Percentiles rank a stretch among this genome's conserved stretches.
Conservation (phyloP, 768 basidiomycete species). For the Calocybe cyanea region DNA sequence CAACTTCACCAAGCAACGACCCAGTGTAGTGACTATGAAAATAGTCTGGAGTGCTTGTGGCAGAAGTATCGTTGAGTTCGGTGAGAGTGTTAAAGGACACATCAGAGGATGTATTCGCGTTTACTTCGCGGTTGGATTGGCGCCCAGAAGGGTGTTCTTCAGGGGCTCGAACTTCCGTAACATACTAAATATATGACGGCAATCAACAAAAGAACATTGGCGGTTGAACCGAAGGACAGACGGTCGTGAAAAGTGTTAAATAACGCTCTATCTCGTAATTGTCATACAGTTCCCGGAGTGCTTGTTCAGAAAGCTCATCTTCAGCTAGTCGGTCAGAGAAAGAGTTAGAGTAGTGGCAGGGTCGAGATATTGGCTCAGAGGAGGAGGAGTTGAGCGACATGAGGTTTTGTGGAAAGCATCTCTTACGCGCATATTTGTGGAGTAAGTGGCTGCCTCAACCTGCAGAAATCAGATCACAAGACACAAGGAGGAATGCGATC, state of each 20-base stretch:
- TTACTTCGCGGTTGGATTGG: not conserved
- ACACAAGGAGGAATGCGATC: constrained; percentile 3
- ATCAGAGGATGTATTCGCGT: not conserved
- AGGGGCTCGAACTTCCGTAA: constrained; percentile 48
- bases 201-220: not conserved
- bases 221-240: constrained; percentile 26
- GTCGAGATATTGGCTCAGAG: not conserved
- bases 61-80: not conserved
- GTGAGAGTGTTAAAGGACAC: not conserved
- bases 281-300: constrained; percentile 58
- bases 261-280: constrained; percentile 63
- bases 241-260: constrained; percentile 56
- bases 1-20: constrained; percentile 23
- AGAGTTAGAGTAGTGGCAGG: not conserved
- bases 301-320: constrained; percentile 42
- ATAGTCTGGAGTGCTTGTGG: not conserved
- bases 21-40: not conserved
- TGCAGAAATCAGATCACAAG: not conserved
- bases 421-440: not conserved
- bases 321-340: constrained; percentile 4
- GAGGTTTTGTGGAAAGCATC: not conserved
- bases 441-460: too few species aligned
- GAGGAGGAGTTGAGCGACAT: not conserved
- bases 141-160: constrained; percentile 11
- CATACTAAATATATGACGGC: constrained; percentile 37